Conservation (phyloP, 495 filamentous ascomycete species). For the Cenococcum geophilum region DNA sequence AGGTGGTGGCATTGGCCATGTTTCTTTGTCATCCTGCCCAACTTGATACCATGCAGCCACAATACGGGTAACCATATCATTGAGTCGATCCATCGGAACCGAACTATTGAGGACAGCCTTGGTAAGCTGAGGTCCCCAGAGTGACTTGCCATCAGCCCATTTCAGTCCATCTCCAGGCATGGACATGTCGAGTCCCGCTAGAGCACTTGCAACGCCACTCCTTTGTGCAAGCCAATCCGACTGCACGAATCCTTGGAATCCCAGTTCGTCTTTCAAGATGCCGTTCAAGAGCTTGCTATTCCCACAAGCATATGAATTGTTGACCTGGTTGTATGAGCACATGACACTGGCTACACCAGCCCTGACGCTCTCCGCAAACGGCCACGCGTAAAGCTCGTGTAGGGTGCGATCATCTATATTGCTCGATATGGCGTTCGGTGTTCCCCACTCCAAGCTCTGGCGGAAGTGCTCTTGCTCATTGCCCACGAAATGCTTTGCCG, state of each 20-base stretch:
- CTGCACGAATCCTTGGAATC: constrained; percentile 91
- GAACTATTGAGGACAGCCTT: constrained; percentile 74
- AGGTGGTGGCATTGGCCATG: constrained; percentile 48
- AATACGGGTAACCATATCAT: constrained; percentile 91
- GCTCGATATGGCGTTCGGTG: constrained; percentile 66
- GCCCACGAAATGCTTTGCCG: constrained; percentile 71
- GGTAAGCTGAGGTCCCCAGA: constrained; percentile 77
- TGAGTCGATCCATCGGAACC: constrained; percentile 71
- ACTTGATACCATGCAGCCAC: constrained; percentile 91
- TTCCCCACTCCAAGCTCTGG: constrained; percentile 65
- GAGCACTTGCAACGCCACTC: constrained; percentile 68
- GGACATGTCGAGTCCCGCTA: constrained; percentile 86
- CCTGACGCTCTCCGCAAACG: constrained; percentile 77
- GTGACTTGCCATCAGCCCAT: constrained; percentile 69
- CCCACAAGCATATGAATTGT: constrained; percentile 84
- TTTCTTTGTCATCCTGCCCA: constrained; percentile 66
- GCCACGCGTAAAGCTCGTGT: constrained; percentile 86
- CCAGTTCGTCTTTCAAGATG: constrained; percentile 88
- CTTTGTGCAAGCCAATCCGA: constrained; percentile 90
- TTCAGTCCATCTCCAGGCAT: constrained; percentile 87
- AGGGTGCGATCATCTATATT: constrained; percentile 79
- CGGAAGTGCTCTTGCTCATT: constrained; percentile 91
- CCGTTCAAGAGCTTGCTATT: constrained; percentile 92
- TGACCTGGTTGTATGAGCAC: constrained; percentile 86
- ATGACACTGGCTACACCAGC: constrained; percentile 85